Conservation (phyloP, 805 yeast species). For the Scheffersomyces ergatensis region DNA sequence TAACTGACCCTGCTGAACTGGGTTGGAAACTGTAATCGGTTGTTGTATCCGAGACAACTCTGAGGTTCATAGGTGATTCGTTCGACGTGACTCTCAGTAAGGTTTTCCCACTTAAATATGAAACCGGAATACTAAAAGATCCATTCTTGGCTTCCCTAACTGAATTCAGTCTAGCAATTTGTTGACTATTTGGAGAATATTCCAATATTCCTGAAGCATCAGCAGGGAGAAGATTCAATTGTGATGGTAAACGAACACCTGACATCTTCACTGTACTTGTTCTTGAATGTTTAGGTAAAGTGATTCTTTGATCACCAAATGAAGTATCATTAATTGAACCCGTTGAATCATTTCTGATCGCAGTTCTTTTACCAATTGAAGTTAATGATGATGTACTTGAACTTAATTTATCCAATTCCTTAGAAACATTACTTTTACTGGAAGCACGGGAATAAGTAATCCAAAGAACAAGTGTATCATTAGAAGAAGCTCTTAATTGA, state of each 20-base stretch:
- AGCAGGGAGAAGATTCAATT: constrained; percentile 37
- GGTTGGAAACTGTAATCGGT: not conserved
- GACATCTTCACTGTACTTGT: not conserved
- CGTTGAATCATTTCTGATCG: constrained; percentile 1
- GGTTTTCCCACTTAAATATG: not conserved
- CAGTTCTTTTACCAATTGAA: not conserved
- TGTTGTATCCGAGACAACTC: not conserved
- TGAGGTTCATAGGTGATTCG: not conserved
- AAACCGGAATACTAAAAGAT: constrained; percentile 8
- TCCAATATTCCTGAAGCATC: constrained; percentile 30
- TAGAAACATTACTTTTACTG: constrained; percentile 15
- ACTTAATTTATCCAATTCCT: constrained; percentile 23
- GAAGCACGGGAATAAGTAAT: constrained; percentile 69
- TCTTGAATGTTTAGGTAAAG: not conserved
- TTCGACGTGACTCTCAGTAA: not conserved
- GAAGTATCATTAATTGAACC: not conserved
- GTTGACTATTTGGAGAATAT: constrained; percentile 23
- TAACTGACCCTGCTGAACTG: constrained; percentile 8
- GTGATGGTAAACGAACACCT: constrained; percentile 46
- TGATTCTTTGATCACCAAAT: not conserved
- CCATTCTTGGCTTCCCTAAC: constrained; percentile 16
- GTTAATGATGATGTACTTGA: constrained; percentile 13
- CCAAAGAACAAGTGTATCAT: constrained; percentile 70
- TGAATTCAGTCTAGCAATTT: constrained; percentile 20
- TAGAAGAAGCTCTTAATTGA: constrained; percentile 69